Evolutionary conservation across 257 asterid genomes (phyloP), one percentile per base, ranked within the genome.

Genomic region (Rubia yunnanensis): DNA sequence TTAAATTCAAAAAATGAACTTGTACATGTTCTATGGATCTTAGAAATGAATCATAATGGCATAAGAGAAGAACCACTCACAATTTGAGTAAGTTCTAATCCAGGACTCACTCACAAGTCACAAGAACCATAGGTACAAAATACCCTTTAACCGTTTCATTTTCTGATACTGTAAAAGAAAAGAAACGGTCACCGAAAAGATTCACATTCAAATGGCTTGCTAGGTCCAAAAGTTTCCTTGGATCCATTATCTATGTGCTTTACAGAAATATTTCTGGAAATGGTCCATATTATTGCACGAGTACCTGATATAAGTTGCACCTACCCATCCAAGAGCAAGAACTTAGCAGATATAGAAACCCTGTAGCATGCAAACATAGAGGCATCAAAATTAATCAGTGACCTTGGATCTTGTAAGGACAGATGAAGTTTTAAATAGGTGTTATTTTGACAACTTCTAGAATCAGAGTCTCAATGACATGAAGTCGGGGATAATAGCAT

Each of bases 261-360:
- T 55, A 63, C 34, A 34, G 34, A 72, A 69, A 39, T 27, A 8
- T 67, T 34, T 7, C 65, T n/a, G 7, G 26, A 49, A 5, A 18
- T 5, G 20, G 18, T 23, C 70, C 64, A 66, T 71, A 24, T 26
- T 44, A 66, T 50, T 39, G 61, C 55, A 53, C 20, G 0, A 64
- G 34, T 84, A 89, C 99, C 99, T 92, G 76, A 92, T 95, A 74
- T 72, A 82, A 57, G 97, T 84, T 76, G 99, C 99, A 78, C 79
- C 74, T 68, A 75, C 84, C 99, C 99, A 92, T 70, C 99, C 99
- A 86, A 86, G 86, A 66, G 96, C 96, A 69, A 92, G 97, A 66
- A 69, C 1, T 69, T 89, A 81, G 85, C 96, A 86, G 69, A 92
- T 89, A 9, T 66, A 10, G 74, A 73, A 86, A 66, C 99, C 99